phyloP scores from a whole-genome alignment of 352 stramenopile genomes.

The Phytopythium mirpurense region DNA sequence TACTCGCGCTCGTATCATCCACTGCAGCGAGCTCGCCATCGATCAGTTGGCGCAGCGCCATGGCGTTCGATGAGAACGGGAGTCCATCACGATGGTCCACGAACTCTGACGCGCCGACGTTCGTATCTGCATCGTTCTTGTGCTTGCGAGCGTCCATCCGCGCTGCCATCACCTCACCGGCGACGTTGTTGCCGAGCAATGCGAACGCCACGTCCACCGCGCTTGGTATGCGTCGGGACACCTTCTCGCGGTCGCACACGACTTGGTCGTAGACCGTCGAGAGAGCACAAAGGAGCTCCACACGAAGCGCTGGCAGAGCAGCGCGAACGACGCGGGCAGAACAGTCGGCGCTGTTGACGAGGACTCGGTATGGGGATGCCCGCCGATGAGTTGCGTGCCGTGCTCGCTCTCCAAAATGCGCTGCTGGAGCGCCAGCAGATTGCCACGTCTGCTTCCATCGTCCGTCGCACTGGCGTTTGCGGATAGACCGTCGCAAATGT shows the following conservation, averaged over 20 bases:
- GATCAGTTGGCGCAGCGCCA: conserved; percentile 15
- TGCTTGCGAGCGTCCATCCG: conserved; percentile 9
- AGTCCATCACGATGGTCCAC: conserved; percentile 10
- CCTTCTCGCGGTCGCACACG: conserved; percentile 7
- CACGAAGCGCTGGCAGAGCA: conserved; percentile 17
- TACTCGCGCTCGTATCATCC: not conserved
- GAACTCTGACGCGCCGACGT: no score
- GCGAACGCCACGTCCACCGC: conserved; percentile 18
- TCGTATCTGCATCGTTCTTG: not conserved
- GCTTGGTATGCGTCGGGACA: conserved; percentile 16
- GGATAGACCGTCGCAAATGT: not conserved
- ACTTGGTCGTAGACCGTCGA: conserved; percentile 18
- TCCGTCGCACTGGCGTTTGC: not conserved
- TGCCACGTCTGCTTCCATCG: not conserved
- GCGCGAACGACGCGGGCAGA: conserved; percentile 11
- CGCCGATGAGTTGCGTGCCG: conserved; percentile 13
- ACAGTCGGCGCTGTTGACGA: not conserved
- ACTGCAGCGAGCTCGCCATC: conserved; percentile 11
- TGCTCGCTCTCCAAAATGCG: conserved; percentile 9
- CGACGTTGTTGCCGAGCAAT: conserved; percentile 15
- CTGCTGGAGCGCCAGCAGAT: conserved; percentile 9
- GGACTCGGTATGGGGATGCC: conserved; percentile 7
- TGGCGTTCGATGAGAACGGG: conserved; percentile 15
- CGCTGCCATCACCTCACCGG: conserved; percentile 6
- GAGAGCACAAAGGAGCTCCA: conserved; percentile 25